Percentiles rank a stretch among this genome's conserved stretches.
Conservation (phyloP, 139 green algal genomes). For the Picochlorum costavermella region DNA sequence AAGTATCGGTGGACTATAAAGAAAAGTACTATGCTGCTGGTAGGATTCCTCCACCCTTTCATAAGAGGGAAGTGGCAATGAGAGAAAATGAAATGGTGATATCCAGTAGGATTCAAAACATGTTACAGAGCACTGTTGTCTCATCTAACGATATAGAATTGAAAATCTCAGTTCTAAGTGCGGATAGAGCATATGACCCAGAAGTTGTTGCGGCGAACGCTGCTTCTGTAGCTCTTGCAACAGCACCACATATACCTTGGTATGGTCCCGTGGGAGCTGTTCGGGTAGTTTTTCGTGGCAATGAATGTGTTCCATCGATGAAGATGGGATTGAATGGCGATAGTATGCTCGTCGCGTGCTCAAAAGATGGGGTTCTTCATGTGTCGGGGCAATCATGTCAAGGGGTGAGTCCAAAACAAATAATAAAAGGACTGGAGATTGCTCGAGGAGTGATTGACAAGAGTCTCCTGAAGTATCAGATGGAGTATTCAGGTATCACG, state of each 20-base stretch:
- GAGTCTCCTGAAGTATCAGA: neutral
- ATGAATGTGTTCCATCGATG: neutral
- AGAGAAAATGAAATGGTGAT: constrained; percentile 57
- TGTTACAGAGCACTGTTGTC: constrained; percentile 68
- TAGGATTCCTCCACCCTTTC: constrained; percentile 49
- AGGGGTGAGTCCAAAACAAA: too few species aligned
- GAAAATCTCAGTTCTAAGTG: constrained; percentile 35
- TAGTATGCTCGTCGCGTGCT: too few species aligned
- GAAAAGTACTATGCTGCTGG: constrained; percentile 55
- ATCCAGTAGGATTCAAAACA: constrained; percentile 43
- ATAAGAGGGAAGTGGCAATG: constrained; percentile 42
- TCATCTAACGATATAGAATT: neutral
- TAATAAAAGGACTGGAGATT: too few species aligned
- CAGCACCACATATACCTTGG: constrained; percentile 57
- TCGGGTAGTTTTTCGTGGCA: constrained; percentile 16
- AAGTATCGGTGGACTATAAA: constrained; percentile 62
- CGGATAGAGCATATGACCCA: constrained; percentile 41
- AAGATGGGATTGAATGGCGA: too few species aligned
- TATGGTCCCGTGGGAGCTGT: constrained; percentile 52
- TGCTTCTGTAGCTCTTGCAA: constrained; percentile 53
- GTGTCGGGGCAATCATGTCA: too few species aligned
- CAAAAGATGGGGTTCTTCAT: too few species aligned
- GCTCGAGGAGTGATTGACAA: constrained; percentile 9
- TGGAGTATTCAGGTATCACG: neutral
- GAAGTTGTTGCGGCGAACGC: constrained; percentile 68